phyloP scores from a whole-genome alignment of 352 stramenopile genomes.

The Pythium utonaiense region DNA sequence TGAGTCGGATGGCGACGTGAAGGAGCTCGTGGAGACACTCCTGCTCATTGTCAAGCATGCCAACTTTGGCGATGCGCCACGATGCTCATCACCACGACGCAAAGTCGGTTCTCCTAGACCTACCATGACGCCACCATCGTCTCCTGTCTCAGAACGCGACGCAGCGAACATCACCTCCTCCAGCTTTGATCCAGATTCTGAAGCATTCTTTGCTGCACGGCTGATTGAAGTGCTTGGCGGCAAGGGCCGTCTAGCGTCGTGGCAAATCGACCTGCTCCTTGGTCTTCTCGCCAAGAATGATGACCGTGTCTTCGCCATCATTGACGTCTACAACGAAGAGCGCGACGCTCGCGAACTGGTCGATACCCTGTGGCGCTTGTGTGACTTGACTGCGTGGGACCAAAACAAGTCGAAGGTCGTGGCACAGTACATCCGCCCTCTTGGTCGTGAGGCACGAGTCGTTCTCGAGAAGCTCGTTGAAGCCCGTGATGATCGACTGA shows the following conservation, averaged over 20 bases:
- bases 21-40: constrained; percentile 75
- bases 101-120: neutral
- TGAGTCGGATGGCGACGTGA: constrained; percentile 63
- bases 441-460: constrained; percentile 33
- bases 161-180: neutral
- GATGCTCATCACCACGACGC: constrained; percentile 20
- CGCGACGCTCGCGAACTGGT: constrained; percentile 41
- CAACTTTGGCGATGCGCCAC: constrained; percentile 39
- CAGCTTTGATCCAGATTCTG: constrained; percentile 12
- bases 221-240: constrained; percentile 36
- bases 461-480: constrained; percentile 44
- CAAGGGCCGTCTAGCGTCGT: constrained; percentile 37
- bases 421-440: constrained; percentile 47
- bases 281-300: constrained; percentile 38
- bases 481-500: constrained; percentile 53
- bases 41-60: constrained; percentile 82
- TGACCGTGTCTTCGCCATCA: constrained; percentile 44
- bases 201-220: constrained; percentile 26
- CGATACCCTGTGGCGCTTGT: constrained; percentile 54
- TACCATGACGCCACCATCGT: constrained; percentile 10
- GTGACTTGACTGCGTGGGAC: constrained; percentile 62
- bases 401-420: constrained; percentile 47
- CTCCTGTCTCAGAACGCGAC: constrained; percentile 2
- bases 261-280: constrained; percentile 64
- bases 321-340: constrained; percentile 56